These are phyloP conservation scores for Fusarium succisae DNA, from an alignment of 2,329 filamentous ascomycete genomes.

Conservation along the genomic window DNA sequence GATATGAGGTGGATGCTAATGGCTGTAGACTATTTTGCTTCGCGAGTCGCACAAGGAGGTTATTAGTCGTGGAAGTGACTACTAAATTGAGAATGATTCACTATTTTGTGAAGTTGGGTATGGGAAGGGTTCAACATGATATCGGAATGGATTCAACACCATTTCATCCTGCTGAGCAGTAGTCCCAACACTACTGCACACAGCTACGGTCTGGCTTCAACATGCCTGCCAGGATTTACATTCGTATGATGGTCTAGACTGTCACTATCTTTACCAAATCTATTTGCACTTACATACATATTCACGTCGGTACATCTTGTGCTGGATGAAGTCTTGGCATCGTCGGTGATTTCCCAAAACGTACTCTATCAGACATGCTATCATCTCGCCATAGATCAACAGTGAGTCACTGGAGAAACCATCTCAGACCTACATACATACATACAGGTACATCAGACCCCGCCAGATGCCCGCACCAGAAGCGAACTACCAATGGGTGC, in stretches of 20 bases:
- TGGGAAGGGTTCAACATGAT: conserved; percentile 18
- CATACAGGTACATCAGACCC: not conserved
- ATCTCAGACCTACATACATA: not conserved
- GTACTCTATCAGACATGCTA: conserved; percentile 8
- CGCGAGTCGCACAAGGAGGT: conserved; percentile 59
- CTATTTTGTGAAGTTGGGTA: not conserved
- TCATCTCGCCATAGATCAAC: not conserved
- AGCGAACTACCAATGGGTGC: conserved; percentile 6
- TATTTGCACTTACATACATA: not conserved
- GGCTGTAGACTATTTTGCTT: conserved; percentile 56
- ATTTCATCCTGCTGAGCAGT: not conserved
- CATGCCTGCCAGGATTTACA: conserved; percentile 21
- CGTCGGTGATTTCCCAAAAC: not conserved
- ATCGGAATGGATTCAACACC: conserved; percentile 14
- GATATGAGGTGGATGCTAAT: not conserved
- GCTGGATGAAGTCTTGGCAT: not conserved
- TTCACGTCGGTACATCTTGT: not conserved
- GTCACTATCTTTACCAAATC: not conserved
- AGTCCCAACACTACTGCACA: conserved; percentile 19
- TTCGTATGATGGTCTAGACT: conserved; percentile 12
- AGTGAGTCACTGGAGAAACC: conserved; percentile 19
- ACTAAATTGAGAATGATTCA: conserved; percentile 44
- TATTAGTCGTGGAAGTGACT: conserved; percentile 62
- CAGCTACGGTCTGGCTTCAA: conserved; percentile 14
- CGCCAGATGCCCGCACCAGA: not conserved